Conservation (phyloP, 176 grass and related monocot genomes). For the Musa troglodytarum region DNA sequence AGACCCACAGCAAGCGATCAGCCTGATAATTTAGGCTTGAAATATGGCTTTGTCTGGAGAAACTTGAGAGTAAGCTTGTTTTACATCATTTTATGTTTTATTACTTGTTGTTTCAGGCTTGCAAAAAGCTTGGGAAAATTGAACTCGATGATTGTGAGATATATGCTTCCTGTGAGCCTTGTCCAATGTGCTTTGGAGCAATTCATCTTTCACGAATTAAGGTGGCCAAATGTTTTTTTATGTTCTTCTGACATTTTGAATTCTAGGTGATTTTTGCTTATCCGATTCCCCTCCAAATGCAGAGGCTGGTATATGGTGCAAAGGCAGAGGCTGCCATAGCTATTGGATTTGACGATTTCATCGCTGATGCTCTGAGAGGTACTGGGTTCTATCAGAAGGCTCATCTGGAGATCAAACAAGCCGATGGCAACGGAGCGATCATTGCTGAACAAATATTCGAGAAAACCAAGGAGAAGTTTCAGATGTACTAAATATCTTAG, state of each 20-base stretch:
- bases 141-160: constrained; percentile 92
- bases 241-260: constrained; percentile 8
- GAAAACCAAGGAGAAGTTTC: constrained; percentile 86
- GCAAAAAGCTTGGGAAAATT: constrained; percentile 94
- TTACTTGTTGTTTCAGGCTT: constrained; percentile 39
- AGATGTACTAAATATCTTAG: constrained; percentile 48
- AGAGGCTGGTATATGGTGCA: constrained; percentile 90
- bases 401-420: constrained; percentile 67
- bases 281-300: neutral
- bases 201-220: constrained; percentile 92
- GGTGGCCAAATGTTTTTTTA: constrained; percentile 26
- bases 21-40: too few species aligned
- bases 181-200: constrained; percentile 95
- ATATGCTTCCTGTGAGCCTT: constrained; percentile 90
- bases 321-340: constrained; percentile 89
- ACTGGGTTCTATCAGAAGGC: constrained; percentile 83
- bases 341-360: constrained; percentile 90
- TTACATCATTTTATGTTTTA: neutral
- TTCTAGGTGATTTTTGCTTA: neutral
- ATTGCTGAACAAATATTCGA: constrained; percentile 85
- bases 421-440: constrained; percentile 70
- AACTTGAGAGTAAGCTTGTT: neutral
- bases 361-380: constrained; percentile 80
- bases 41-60: too few species aligned
- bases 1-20: too few species aligned